Conservation (phyloP, 306 rosid species). For the Malus asiatica region DNA sequence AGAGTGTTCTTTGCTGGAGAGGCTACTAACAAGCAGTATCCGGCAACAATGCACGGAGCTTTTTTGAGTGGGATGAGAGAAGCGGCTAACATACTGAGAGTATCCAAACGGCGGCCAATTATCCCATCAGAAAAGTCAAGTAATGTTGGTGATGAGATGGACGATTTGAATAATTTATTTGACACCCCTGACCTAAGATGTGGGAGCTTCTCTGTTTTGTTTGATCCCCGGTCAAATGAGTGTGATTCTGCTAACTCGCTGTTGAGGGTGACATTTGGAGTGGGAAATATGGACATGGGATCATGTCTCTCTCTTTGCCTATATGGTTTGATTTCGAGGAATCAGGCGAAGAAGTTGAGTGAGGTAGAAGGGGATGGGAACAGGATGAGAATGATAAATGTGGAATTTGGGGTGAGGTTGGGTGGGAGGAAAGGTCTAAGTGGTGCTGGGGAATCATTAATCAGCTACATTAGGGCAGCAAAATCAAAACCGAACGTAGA, state of each 20-base stretch:
- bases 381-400: slow-evolving; percentile 47
- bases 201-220: slow-evolving; percentile 66
- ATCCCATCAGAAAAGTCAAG: slow-evolving; percentile 18
- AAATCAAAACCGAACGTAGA: slow-evolving; percentile 34
- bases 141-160: slow-evolving; percentile 19
- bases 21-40: slow-evolving; percentile 83
- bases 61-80: slow-evolving; percentile 92
- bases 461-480: slow-evolving; percentile 36
- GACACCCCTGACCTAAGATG: slow-evolving; percentile 50
- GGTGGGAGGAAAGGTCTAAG: slow-evolving; percentile 68
- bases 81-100: slow-evolving; percentile 82
- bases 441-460: slow-evolving; percentile 45
- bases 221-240: slow-evolving; percentile 44
- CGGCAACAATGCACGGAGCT: slow-evolving; percentile 94
- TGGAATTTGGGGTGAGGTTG: slow-evolving; percentile 46
- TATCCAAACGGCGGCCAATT: slow-evolving; percentile 42
- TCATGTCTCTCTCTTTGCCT: slow-evolving; percentile 23
- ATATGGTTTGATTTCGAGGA: slow-evolving; percentile 48
- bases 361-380: slow-evolving; percentile 49
- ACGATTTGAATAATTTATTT: slow-evolving; percentile 47
- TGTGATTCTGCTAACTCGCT: slow-evolving; percentile 42
- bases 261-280: slow-evolving; percentile 55
- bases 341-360: slow-evolving; percentile 47
- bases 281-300: slow-evolving; percentile 17
- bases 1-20: slow-evolving; percentile 88